Base-by-base conservation (phyloP, 2,329 filamentous ascomycete species). In the Hymenoscyphus fraxineus region DNA sequence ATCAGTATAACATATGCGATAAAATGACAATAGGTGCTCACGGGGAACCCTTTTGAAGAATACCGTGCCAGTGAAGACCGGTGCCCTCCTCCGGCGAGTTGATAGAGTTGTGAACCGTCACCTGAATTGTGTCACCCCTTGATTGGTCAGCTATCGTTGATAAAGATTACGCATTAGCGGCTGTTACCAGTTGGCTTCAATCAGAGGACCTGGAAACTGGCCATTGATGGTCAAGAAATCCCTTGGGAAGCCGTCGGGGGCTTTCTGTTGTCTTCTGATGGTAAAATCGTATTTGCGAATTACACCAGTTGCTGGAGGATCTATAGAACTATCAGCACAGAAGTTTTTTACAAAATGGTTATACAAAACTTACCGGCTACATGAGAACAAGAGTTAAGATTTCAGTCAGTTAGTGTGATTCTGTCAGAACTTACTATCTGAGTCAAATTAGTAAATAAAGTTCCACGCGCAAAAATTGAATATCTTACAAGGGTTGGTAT, bases 81-180 rank as follows among this genome's bases (percentile, higher is more conserved):
- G 68, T 78, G 9, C 74, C 71, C 65, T 77, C 73, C 41, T 69
- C 62, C 22, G 70, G 69, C 35, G 72, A 75, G 12, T 78, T 83
- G 12, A 92, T 84, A 60, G 86, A 83, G 76, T 95, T 95, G 76
- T 85, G 82, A 63, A 93, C 82, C 38, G 86, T 87, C 47, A 92
- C 85, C 62, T 90, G 78, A 60, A 87, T 81, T 2, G 64, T 72
- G 61, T 78, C 76, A 9, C 75, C 76, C 70, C 68, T 68, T 32
- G 16, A 61, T 51, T 41, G 13, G 10, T 41, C 32, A 41, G 40
- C 6, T 32, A 40, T 31, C 6, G 38, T 12, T 32, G 41, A 22
- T 19, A 32, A 32, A 31, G 13, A 19, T 58, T 15, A 13, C 19
- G 22, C 19, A 44, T 9, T 7, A 13, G 38, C 22, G 22, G 22